Percentiles rank a stretch among this genome's conserved stretches.
Conservation (phyloP, 2,329 filamentous ascomycete species). For the Xylariales sp. region DNA sequence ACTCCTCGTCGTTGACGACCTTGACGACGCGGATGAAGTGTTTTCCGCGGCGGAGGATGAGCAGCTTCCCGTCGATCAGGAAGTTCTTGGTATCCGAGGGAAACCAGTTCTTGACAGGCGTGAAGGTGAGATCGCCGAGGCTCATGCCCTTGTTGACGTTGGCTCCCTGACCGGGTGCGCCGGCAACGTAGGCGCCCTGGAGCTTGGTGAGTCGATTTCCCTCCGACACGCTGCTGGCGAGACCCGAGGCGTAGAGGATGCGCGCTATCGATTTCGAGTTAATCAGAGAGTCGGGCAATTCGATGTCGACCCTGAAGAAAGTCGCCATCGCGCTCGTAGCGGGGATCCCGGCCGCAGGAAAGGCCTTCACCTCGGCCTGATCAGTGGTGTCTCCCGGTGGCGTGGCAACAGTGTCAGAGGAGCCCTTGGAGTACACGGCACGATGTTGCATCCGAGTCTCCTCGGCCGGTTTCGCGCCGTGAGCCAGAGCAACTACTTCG, state of each 20-base stretch:
- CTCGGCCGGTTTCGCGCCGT: slow-evolving; percentile 62
- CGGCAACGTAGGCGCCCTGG: slow-evolving; percentile 58
- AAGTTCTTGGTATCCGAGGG: slow-evolving; percentile 53
- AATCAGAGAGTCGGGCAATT: slow-evolving; percentile 55
- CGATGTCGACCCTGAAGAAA: slow-evolving; percentile 43
- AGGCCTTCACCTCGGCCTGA: slow-evolving; percentile 14
- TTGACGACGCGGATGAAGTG: slow-evolving; percentile 59
- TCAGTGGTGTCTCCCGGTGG: slow-evolving; percentile 8
- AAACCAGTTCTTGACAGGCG: slow-evolving; percentile 55
- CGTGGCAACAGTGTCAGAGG: background rate
- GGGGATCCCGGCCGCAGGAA: slow-evolving; percentile 14
- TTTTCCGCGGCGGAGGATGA: slow-evolving; percentile 60
- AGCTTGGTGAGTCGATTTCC: slow-evolving; percentile 52
- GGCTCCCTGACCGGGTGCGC: slow-evolving; percentile 33
- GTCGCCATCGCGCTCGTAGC: slow-evolving; percentile 41
- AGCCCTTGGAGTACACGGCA: slow-evolving; percentile 40
- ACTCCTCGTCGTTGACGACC: slow-evolving; percentile 53
- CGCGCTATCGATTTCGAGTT: slow-evolving; percentile 48
- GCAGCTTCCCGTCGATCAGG: slow-evolving; percentile 53
- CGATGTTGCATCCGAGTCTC: slow-evolving; percentile 54
- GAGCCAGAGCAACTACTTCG: slow-evolving; percentile 76
- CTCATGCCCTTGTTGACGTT: slow-evolving; percentile 30
- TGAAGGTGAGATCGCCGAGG: slow-evolving; percentile 53
- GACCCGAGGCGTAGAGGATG: slow-evolving; percentile 56
- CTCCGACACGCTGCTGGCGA: slow-evolving; percentile 51